Base-by-base conservation (phyloP, 2,329 filamentous ascomycete genomes). In the Penicillium polonicum region DNA sequence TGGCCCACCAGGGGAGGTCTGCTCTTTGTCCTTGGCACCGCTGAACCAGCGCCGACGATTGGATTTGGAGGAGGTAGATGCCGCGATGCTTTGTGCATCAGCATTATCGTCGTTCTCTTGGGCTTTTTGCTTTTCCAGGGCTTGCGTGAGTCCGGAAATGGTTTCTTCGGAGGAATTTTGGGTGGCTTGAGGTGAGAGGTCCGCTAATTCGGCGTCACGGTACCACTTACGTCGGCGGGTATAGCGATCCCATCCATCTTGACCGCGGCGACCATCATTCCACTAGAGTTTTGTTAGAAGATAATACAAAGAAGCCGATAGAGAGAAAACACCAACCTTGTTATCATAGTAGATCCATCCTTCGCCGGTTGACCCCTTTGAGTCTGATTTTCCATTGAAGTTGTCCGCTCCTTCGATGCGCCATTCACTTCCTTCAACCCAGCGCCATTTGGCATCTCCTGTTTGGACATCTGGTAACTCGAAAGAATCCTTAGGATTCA, bases 261-360 rank as follows among this genome's bases (percentile, higher is more conserved):
- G 83, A 4, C 90, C 91, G 59, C 91, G 85, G 17, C 90, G 88
- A 19, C 92, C 92, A 65, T 91, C 89, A 72, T 92, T 88, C 94
- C 94, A 99, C 88, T 95, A 48, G 54, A 15, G 10, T 1, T 29
- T 4, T 12, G 52, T 61, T 48, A 66, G 61, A 35, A 42, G 38
- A 27, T 5, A 19, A 23, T 15, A 45, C 2, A 12, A 27, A 1
- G 10, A 23, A 35, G 27, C 21, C 10, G n/a, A 9, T 5, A 21
- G 19, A 17, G 7, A 45, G 5, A 19, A 21, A 31, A 13, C 1
- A 65, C 79, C 60, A 78, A 91, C 91, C 86, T 96, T 97, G 73
- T 93, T 97, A 70, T 99, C 94, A 71, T 97, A 99, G 74, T 94
- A 99, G 38, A 96, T 91, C 94, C 94, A 99, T 1, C 92, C 94